Base-by-base conservation (phyloP, 2,329 filamentous ascomycete species). In the Cytospora leucostoma region DNA sequence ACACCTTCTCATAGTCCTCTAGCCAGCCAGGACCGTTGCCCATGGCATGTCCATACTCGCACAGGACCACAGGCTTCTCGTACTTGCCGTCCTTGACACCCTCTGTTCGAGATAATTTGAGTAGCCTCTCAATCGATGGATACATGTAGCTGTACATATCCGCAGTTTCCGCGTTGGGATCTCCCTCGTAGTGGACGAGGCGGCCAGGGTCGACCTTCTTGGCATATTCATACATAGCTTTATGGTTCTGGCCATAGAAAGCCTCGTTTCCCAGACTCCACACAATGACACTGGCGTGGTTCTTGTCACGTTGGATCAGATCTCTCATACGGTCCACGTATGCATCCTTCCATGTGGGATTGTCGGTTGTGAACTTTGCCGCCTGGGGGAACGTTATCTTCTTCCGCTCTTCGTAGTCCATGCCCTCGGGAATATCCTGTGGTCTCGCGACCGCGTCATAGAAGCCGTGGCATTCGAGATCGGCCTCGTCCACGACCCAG, bases 241-340 rank as follows among this genome's bases (percentile, higher is more conserved):
- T 79, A 69, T 89, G 86, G 70, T 92, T 91, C 10, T 78, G 76
- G 0, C 89, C 89, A 69, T 89, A 91, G 70, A 90, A 91, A 0
- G 88, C 84, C 71, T 92, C 89, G 69, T 92, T 92, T 0, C 89
- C 89, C 0, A 92, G 77, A 54, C 85, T 88, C 89, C 89, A 92
- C 50, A 91, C 83, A 56, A 92, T 85, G 56, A 92, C 79, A n/a
- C 82, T 87, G 0, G 89, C 74, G 67, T 91, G 86, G 63, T 91
- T 88, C 74, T 90, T 90, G 72, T 91, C 88, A 17, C 89, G 80
- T 68, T 87, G 81, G 0, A 92, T 79, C 61, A 91, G 74, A 61
- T 89, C 85, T 37, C 79, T 74, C 62, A 87, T 85, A 3, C 89
- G 84, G 71, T 92, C 89, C 1, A 92, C 70, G 66, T 92, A 92